Conservation (phyloP, 1,284 basidiomycete genomes). For the Cutaneotrichosporon daszewskae region DNA sequence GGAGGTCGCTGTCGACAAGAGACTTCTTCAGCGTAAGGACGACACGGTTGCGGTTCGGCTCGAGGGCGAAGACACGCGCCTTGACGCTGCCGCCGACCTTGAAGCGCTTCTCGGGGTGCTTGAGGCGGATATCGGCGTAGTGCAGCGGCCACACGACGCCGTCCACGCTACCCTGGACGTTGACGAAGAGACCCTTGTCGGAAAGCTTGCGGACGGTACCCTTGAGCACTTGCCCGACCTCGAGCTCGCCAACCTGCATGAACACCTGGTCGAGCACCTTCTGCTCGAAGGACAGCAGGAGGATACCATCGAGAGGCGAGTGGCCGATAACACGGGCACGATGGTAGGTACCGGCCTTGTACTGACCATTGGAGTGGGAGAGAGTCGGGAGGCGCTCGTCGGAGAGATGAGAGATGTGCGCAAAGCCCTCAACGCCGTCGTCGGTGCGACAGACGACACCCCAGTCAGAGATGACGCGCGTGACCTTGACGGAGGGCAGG, state of each 20-base stretch:
- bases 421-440: constrained; percentile 66
- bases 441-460: constrained; percentile 68
- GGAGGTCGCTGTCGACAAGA: constrained; percentile 72
- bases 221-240: constrained; percentile 75
- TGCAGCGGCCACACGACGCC: constrained; percentile 92
- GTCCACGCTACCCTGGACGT: constrained; percentile 77
- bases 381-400: constrained; percentile 82
- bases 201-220: constrained; percentile 78
- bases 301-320: constrained; percentile 77
- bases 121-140: constrained; percentile 87
- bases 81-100: constrained; percentile 78
- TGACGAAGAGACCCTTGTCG: constrained; percentile 73
- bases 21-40: constrained; percentile 89
- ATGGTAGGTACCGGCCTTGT: constrained; percentile 73
- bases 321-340: constrained; percentile 84
- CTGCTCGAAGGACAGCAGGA: constrained; percentile 78
- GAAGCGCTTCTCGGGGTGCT: constrained; percentile 88
- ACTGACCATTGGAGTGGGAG: constrained; percentile 63
- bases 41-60: constrained; percentile 74
- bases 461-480: constrained; percentile 69
- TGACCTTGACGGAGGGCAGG: constrained; percentile 66
- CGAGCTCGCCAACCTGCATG: constrained; percentile 76
- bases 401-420: constrained; percentile 91
- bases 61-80: constrained; percentile 75
- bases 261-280: constrained; percentile 82